Evolutionary conservation across 352 stramenopile species (phyloP).

Genomic region (Phytopythium mirpurense): DNA sequence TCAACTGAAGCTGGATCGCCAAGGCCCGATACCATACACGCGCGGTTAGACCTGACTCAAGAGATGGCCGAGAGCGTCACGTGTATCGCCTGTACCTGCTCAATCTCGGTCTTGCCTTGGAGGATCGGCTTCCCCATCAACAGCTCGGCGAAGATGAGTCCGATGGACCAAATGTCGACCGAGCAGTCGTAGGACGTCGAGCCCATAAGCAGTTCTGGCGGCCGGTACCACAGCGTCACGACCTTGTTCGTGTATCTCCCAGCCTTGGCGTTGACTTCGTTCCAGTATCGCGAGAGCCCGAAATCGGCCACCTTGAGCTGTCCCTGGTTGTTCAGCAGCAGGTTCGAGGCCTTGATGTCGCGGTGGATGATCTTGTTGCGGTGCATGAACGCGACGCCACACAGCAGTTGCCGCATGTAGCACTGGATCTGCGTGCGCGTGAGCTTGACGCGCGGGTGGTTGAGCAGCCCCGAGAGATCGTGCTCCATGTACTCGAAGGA

Average conservation of each 20-base stretch:
- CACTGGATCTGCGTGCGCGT: constrained; percentile 83
- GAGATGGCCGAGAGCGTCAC: neutral
- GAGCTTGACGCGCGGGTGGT: constrained; percentile 78
- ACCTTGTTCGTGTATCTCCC: constrained; percentile 93
- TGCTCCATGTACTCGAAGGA: constrained; percentile 87
- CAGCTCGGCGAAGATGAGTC: constrained; percentile 81
- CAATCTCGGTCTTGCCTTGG: constrained; percentile 77
- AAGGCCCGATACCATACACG: neutral
- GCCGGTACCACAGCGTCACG: constrained; percentile 93
- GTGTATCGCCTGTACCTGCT: constrained; percentile 43
- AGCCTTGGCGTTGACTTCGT: constrained; percentile 79
- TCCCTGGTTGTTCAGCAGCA: constrained; percentile 79
- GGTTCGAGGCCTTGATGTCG: constrained; percentile 83
- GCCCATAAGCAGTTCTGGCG: constrained; percentile 91
- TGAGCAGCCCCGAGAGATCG: constrained; percentile 78
- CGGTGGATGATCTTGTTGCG: constrained; percentile 78
- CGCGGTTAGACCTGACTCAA: neutral
- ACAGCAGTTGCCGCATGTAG: constrained; percentile 84
- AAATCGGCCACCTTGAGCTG: constrained; percentile 85
- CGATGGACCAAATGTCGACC: constrained; percentile 95
- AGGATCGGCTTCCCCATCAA: constrained; percentile 77
- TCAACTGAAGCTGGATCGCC: constrained; percentile 52
- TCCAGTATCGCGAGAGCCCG: constrained; percentile 80
- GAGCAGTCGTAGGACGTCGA: constrained; percentile 90
- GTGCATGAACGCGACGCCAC: constrained; percentile 83